phyloP scores from a whole-genome alignment of 495 filamentous ascomycete species.

The Letharia columbiana region DNA sequence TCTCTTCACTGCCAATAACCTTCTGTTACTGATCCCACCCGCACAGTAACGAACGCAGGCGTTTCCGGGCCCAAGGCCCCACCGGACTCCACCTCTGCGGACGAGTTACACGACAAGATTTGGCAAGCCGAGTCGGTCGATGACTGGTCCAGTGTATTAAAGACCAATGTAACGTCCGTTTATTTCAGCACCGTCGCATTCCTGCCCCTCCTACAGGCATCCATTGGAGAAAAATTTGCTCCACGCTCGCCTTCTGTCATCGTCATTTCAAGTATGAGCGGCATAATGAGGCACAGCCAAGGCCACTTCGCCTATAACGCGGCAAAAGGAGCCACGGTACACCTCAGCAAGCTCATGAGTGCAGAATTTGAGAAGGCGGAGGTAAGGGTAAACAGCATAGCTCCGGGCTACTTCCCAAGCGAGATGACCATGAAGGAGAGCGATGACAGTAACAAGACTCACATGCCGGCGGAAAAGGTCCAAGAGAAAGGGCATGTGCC shows the following conservation, averaged over 20 bases:
- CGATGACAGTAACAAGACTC: slow-evolving; percentile 46
- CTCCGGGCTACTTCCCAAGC: slow-evolving; percentile 48
- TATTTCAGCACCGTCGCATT: slow-evolving; percentile 47
- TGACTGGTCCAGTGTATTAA: slow-evolving; percentile 41
- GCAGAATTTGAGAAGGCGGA: slow-evolving; percentile 39
- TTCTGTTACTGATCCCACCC: not conserved
- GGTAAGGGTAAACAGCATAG: slow-evolving; percentile 41
- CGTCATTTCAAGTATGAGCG: slow-evolving; percentile 43
- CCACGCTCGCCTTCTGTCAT: slow-evolving; percentile 37
- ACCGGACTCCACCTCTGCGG: slow-evolving; percentile 22
- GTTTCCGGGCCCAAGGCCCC: slow-evolving; percentile 24
- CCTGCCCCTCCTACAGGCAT: slow-evolving; percentile 44
- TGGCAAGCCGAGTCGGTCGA: slow-evolving; percentile 27
- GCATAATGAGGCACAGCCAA: slow-evolving; percentile 39
- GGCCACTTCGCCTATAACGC: slow-evolving; percentile 46
- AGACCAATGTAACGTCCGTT: slow-evolving; percentile 43
- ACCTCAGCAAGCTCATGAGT: slow-evolving; percentile 34
- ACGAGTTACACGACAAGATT: slow-evolving; percentile 16
- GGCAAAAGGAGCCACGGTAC: slow-evolving; percentile 39
- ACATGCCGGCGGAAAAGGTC: slow-evolving; percentile 40
- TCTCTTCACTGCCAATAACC: not conserved
- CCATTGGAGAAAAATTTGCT: slow-evolving; percentile 18
- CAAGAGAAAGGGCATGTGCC: slow-evolving; percentile 42
- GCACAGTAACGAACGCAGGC: slow-evolving; percentile 24
- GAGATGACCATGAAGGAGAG: slow-evolving; percentile 55